phyloP scores from a whole-genome alignment of 352 stramenopile genomes.

The Pythium monospermum region DNA sequence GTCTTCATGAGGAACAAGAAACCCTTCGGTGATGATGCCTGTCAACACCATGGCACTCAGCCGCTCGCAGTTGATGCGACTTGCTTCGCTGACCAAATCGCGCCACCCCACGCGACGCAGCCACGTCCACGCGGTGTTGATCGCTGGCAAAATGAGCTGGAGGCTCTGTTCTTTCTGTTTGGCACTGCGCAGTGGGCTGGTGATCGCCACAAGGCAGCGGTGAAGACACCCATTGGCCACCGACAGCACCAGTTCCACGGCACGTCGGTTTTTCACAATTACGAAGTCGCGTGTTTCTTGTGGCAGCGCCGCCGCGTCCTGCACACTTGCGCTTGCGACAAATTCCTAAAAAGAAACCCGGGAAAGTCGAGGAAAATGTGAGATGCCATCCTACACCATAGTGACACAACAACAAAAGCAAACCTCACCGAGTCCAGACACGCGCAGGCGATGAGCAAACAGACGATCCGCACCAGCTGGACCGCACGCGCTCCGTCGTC shows the following conservation, averaged over 20 bases:
- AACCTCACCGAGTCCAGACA: constrained; percentile 13
- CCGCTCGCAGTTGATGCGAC: constrained; percentile 11
- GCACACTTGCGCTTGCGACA: too few relatives aligned
- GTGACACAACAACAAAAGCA: not conserved
- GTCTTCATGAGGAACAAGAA: constrained; percentile 16
- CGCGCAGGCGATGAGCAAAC: constrained; percentile 17
- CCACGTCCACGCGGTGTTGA: constrained; percentile 19
- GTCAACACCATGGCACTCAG: constrained; percentile 21
- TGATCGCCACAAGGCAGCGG: constrained; percentile 13
- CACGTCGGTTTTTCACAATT: constrained; percentile 7
- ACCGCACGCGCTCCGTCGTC: not conserved
- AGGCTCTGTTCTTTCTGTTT: constrained; percentile 10
- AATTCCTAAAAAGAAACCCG: too few relatives aligned
- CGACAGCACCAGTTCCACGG: constrained; percentile 11
- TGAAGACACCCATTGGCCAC: constrained; percentile 14
- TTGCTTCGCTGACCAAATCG: constrained; percentile 13
- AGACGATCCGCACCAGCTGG: constrained; percentile 15
- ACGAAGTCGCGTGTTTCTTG: not conserved
- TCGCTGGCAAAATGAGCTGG: constrained; percentile 15
- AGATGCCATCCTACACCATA: not conserved
- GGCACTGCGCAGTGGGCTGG: constrained; percentile 9
- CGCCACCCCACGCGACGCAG: constrained; percentile 7
- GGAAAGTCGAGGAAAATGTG: not conserved
- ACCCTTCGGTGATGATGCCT: constrained; percentile 13
- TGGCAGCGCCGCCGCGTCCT: not conserved